Evolutionary conservation across 139 green algal genomes (phyloP).

Genomic region (Tetradesmus lagerheimii): DNA sequence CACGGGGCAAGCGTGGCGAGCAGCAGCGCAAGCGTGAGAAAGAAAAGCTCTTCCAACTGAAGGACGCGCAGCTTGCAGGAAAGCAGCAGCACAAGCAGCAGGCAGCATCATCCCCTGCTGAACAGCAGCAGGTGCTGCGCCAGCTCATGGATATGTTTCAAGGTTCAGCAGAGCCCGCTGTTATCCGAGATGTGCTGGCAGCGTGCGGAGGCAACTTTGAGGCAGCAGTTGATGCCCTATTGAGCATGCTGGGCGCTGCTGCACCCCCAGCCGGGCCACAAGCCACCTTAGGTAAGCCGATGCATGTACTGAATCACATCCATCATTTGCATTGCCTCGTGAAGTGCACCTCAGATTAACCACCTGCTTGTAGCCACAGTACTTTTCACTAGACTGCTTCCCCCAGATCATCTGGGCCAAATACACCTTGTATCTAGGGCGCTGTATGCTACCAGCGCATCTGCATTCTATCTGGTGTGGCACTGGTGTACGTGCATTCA

Average conservation of each 20-base stretch:
- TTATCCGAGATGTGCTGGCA: constrained; percentile 10
- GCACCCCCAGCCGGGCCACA: background rate
- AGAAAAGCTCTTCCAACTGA: constrained; percentile 38
- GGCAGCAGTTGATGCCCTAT: constrained; percentile 14
- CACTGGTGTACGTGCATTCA: too few relatives aligned
- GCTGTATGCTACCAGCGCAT: too few relatives aligned
- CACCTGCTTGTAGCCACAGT: too few relatives aligned
- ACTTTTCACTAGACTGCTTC: too few relatives aligned
- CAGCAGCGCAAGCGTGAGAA: constrained; percentile 38
- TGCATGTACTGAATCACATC: too few relatives aligned
- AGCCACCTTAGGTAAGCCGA: background rate
- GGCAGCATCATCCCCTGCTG: background rate
- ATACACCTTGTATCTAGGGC: too few relatives aligned
- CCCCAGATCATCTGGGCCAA: too few relatives aligned
- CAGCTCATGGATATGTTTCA: constrained; percentile 10
- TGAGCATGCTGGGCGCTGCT: constrained; percentile 10
- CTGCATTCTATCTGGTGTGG: too few relatives aligned
- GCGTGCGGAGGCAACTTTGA: background rate
- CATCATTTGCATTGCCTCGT: too few relatives aligned
- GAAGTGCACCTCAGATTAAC: too few relatives aligned
- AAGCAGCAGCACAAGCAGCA: constrained; percentile 14
- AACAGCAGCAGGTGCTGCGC: background rate
- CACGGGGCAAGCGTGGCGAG: constrained; percentile 1
- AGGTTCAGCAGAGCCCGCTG: background rate
- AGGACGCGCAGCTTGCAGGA: background rate